These are phyloP conservation scores for Arthrobotrys iridis DNA, from an alignment of 2,329 filamentous ascomycete species.

Conservation along the genomic window DNA sequence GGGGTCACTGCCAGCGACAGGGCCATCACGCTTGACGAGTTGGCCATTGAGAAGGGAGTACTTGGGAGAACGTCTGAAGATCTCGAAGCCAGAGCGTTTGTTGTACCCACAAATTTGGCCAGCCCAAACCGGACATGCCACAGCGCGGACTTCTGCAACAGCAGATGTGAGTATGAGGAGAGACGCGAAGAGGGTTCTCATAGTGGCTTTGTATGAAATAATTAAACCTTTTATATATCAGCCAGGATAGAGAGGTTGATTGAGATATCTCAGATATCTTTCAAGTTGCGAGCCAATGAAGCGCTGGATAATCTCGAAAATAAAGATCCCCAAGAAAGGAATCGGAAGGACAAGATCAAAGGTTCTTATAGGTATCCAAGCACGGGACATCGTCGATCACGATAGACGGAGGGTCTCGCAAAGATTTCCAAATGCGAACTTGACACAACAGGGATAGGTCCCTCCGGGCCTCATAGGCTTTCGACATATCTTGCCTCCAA, in stretches of 20 bases:
- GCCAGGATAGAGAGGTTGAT: background rate
- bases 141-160: background rate
- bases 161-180: conserved; percentile 1
- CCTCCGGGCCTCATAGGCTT: background rate
- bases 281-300: background rate
- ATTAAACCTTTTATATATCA: background rate
- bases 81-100: conserved; percentile 33
- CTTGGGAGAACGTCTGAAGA: conserved; percentile 11
- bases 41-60: conserved; percentile 24
- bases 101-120: conserved; percentile 31
- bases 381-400: background rate
- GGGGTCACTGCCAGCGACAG: conserved; percentile 28
- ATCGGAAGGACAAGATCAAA: background rate
- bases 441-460: background rate
- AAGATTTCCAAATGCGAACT: conserved; percentile 1
- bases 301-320: background rate
- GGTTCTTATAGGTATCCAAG: conserved; percentile 9
- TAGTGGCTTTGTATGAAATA: background rate
- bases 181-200: background rate
- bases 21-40: conserved; percentile 26
- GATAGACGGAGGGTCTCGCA: background rate
- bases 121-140: conserved; percentile 32
- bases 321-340: conserved; percentile 1
- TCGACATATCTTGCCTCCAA: background rate
- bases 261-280: conserved; percentile 35